phyloP scores from a whole-genome alignment of 2,329 filamentous ascomycete species.

The Aspergillus intermedius region DNA sequence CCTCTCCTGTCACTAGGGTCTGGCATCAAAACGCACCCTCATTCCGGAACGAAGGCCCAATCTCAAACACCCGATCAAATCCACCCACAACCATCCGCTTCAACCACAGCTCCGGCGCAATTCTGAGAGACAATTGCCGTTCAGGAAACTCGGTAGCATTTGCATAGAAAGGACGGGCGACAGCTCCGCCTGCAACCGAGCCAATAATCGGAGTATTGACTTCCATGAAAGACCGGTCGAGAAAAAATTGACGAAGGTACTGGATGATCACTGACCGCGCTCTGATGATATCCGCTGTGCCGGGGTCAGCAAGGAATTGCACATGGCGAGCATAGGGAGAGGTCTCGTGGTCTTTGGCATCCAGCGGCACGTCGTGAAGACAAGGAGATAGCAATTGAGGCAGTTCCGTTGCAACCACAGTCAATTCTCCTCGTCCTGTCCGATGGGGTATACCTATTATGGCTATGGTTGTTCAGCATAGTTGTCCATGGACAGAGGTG shows the following conservation, averaged over 20 bases:
- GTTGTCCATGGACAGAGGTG: constrained; percentile 1
- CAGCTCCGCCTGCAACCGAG: constrained; percentile 75
- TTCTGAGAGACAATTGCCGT: constrained; percentile 67
- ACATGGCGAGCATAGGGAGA: constrained; percentile 73
- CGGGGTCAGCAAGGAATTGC: constrained; percentile 71
- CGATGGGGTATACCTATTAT: constrained; percentile 64
- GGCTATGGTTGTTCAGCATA: constrained; percentile 40
- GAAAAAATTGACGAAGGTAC: constrained; percentile 66
- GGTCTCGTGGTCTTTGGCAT: constrained; percentile 63
- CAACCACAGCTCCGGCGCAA: constrained; percentile 91
- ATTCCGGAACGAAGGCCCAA: constrained; percentile 87
- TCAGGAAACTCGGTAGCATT: constrained; percentile 67
- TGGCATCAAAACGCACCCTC: constrained; percentile 54
- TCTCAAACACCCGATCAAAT: constrained; percentile 83
- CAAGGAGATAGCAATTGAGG: constrained; percentile 70
- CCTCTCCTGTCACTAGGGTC: too few relatives aligned
- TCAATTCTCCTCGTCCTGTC: constrained; percentile 68
- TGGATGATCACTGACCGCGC: constrained; percentile 69
- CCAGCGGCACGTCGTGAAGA: constrained; percentile 69
- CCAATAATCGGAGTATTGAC: constrained; percentile 87
- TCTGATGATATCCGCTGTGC: constrained; percentile 61
- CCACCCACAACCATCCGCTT: constrained; percentile 88
- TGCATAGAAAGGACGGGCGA: constrained; percentile 80
- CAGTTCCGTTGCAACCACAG: constrained; percentile 60
- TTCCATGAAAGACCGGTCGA: constrained; percentile 68